Evolutionary conservation across 805 yeast species (phyloP), one percentile per base, ranked within the genome.

Genomic region (Teunomyces tritomae): DNA sequence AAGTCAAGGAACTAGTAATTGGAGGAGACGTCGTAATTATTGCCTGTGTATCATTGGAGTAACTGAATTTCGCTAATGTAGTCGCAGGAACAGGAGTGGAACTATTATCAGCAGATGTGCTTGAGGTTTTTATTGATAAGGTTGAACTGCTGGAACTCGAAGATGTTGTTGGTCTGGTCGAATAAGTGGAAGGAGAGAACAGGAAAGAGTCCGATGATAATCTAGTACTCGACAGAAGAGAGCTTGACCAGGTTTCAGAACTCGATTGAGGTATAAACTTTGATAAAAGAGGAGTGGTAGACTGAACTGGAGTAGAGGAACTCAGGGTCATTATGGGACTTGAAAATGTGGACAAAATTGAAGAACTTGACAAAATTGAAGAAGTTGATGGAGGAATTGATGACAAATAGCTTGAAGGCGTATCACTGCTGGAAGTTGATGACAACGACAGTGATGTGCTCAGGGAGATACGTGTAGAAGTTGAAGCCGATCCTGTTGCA

Each of bases 21-120:
- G 52, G 45, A 10, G 28, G 32, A 2, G 46, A 30, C 3, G 43
- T 41, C 11, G 43, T 13, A 3, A 43, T 40, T 2, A 47, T 42
- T 8, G 47, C 43, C 3, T 16, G 45, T 24, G 40, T 24, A 16
- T n/a, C n/a, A 26, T 37, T 37, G 28, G 4, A 8, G n/a, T 37
- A 37, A 8, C 8, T 9, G n/a, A 35, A 20, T 8, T 13, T 20
- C 24, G 2, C 24, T 6, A 20, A 6, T 5, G 24, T 20, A 4
- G 24, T 20, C 6, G 24, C 5, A 20, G 24, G 24, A 20, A 20
- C 6, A 20, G 6, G 6, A 20, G 24, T 20, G 6, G 24, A 5
- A 20, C 24, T 20, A 20, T 6, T 20, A 6, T 20, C 24, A 20
- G 24, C 24, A 20, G 6, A 20, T 20, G 24, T 20, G 6, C 24